Base-by-base conservation (phyloP, 2,329 filamentous ascomycete genomes). In the Zymoseptoria brevis region DNA sequence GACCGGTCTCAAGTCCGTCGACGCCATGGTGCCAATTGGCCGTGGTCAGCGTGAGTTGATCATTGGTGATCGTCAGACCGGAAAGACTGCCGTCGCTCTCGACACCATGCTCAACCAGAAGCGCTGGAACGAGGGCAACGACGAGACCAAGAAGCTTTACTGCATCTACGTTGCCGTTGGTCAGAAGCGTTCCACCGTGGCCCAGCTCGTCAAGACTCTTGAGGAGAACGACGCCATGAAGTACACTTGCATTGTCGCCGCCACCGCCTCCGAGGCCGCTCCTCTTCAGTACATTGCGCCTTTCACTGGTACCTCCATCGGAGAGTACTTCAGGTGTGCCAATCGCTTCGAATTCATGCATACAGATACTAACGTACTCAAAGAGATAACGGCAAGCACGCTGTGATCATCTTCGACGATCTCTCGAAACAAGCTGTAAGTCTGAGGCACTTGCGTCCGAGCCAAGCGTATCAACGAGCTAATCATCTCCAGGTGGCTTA, bases 21-120 rank as follows among this genome's bases (percentile, higher is more conserved):
- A 99, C 77, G 92, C 94, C 81, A 97, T 99, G 94, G 94, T 99
- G 72, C 94, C 94, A 74, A 96, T 99, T 73, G 94, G 94, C 78
- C 94, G 94, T 93, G 94, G 94, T 76, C 94, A 99, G 86, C 94
- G 94, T 93, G 94, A 99, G 84, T 83, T 99, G 86, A 97, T 99
- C 80, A 99, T 99, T 80, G 94, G 94, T 84, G 94, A 99, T 78
- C 94, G 94, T 91, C 94, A 99, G 83, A 99, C 94, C 73, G 94
- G 94, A 80, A 99, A 99, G 89, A 99, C 94, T 76, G 94, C 94
- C 74, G 93, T 99, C 76, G 93, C 88, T 74, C 90, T 99, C 65
- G 94, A 99, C 78, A 87, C 93, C 78, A 97, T 99, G 72, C 87
- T 99, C 65, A 99, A 99, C 88, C 94, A 99, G 85, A 95, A 94